phyloP scores from a whole-genome alignment of 345 rosid species.

The Sonneratia alba region DNA sequence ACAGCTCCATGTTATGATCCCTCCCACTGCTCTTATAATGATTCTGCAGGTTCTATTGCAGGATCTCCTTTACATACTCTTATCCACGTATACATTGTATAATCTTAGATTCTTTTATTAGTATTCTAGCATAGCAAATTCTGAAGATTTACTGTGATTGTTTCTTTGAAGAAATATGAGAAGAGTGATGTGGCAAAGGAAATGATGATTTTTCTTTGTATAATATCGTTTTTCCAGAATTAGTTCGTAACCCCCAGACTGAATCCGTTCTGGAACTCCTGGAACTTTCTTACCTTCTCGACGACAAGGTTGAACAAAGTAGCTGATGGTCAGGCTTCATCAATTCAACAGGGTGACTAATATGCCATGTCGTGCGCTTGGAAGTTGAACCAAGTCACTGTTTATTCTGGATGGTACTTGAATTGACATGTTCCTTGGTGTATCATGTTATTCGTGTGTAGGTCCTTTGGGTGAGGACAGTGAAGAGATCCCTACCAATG shows the following conservation, averaged over 20 bases:
- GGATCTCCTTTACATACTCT: too few species aligned
- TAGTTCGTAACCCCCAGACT: conserved; percentile 65
- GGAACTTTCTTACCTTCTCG: conserved; percentile 77
- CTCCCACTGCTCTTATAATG: conserved; percentile 23
- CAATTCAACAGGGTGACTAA: conserved; percentile 32
- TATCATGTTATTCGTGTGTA: conserved; percentile 10
- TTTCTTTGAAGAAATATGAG: not conserved
- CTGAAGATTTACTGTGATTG: not conserved
- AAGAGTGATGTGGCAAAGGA: not conserved
- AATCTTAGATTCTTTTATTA: not conserved
- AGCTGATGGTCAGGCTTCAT: conserved; percentile 19
- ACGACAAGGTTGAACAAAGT: conserved; percentile 30
- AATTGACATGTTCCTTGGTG: not conserved
- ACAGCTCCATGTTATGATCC: conserved; percentile 58
- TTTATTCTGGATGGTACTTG: not conserved
- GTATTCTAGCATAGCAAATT: not conserved
- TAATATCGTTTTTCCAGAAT: conserved; percentile 25
- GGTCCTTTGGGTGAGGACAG: conserved; percentile 28
- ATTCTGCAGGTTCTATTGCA: conserved; percentile 25
- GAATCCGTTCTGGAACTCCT: conserved; percentile 60
- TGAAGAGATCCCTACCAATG: conserved; percentile 72
- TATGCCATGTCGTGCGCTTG: too few species aligned
- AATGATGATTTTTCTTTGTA: not conserved
- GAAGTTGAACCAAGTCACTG: not conserved
- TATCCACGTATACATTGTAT: not conserved